Percentiles rank a stretch among this genome's conserved stretches.
Evolutionary conservation across 2,329 filamentous ascomycete species (phyloP).

Genomic region (Trichoderma afroharzianum): DNA sequence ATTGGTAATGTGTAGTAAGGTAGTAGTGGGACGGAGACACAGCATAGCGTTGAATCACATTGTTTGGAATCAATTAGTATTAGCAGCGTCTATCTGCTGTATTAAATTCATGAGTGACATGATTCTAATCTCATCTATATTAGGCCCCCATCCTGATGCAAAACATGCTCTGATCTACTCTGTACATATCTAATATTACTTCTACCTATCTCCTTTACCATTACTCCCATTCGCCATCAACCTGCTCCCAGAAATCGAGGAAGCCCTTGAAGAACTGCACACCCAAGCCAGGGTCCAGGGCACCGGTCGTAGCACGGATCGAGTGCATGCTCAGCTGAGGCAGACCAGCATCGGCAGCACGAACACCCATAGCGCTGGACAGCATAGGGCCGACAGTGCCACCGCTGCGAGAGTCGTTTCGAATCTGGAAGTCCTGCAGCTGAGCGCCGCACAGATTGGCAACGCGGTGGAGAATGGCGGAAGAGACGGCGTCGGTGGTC

Average conservation of each 20-base stretch:
- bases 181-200: background rate
- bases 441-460: constrained; percentile 69
- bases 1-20: background rate
- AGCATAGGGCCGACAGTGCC: constrained; percentile 95
- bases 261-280: constrained; percentile 88
- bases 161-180: background rate
- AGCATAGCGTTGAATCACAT: background rate
- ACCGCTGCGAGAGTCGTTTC: constrained; percentile 84
- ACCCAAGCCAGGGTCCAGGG: constrained; percentile 80
- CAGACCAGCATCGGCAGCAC: constrained; percentile 82
- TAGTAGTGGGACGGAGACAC: background rate
- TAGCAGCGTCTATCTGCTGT: background rate
- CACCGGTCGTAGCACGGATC: constrained; percentile 83
- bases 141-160: background rate
- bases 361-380: constrained; percentile 73
- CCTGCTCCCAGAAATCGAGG: constrained; percentile 77
- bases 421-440: constrained; percentile 88
- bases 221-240: constrained; percentile 72
- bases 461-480: constrained; percentile 73
- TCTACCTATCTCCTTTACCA: background rate
- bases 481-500: constrained; percentile 87
- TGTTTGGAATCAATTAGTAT: background rate
- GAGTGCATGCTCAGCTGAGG: constrained; percentile 93
- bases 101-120: background rate
- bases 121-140: background rate